These are phyloP conservation scores for Cyberlindnera subsufficiens DNA, from an alignment of 805 yeast genomes.

Conservation along the genomic window DNA sequence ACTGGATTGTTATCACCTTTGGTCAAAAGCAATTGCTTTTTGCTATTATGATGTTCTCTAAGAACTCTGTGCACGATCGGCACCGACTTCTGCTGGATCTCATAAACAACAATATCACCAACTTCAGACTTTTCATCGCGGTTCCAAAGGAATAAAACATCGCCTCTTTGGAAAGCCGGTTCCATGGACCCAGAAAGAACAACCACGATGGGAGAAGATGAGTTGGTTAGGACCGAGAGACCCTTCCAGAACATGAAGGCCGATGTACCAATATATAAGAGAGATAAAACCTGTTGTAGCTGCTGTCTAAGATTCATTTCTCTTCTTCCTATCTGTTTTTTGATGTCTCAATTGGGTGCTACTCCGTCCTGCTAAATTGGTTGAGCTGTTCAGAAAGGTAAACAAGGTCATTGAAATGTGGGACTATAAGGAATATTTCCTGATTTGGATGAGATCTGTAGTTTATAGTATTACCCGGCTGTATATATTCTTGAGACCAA, in stretches of 20 bases:
- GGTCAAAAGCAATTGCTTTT: conserved; percentile 70
- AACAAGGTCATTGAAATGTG: no score
- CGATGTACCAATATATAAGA: conserved; percentile 77
- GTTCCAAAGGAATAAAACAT: conserved; percentile 87
- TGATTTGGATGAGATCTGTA: no score
- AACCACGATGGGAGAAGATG: conserved; percentile 92
- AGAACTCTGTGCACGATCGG: conserved; percentile 97
- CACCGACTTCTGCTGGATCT: conserved; percentile 67
- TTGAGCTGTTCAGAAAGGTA: no score
- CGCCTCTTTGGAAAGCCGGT: conserved; percentile 98
- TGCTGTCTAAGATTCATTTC: conserved; percentile 58
- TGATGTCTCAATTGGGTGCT: neutral
- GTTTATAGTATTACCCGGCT: no score
- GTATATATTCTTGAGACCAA: no score
- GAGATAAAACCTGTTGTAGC: conserved; percentile 57
- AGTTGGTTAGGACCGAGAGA: conserved; percentile 65
- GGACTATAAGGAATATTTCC: no score
- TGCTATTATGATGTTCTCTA: conserved; percentile 63
- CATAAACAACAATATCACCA: conserved; percentile 94
- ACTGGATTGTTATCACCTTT: conserved; percentile 95
- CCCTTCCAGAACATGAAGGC: conserved; percentile 93
- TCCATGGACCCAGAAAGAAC: conserved; percentile 99
- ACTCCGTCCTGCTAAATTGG: no score
- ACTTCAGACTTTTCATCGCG: conserved; percentile 60
- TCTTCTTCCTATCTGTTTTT: neutral